Evolutionary conservation across 2,329 filamentous ascomycete genomes (phyloP), one percentile per base, ranked within the genome.

Genomic region (Paramyrothecium sp.): DNA sequence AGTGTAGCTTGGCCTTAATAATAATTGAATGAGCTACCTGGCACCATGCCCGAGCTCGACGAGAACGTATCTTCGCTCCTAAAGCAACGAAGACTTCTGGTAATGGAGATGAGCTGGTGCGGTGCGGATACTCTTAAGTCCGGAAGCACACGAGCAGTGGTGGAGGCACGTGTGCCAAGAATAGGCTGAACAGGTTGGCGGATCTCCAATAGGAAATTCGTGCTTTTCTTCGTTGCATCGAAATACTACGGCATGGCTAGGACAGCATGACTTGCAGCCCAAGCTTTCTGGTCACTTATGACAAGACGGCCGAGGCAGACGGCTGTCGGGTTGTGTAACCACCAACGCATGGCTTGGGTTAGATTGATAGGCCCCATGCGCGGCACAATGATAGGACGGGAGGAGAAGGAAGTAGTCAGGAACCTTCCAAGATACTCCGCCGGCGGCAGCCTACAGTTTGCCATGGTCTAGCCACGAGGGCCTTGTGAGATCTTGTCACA

Each of bases 391-490:
- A 12, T 38, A 54, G 33, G 49, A 52, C 48, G 51, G 44, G 56
- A 57, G 56, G 59, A 51, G 51, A 46, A 54, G 34, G 56, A 20
- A 54, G 33, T 16, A 26, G 26, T 53, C 48, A 51, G 21, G 54
- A 59, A 54, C 58, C 59, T 60, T 60, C 58, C 53, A 56, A 60
- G 54, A 57, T 62, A 50, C 63, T 61, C 58, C 57, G 26, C 17
- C 34, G 41, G 23, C 64, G 65, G 65, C 54, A 64, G 53, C 56
- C 61, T 53, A 62, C 65, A 67, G 59, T 10, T 47, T 52, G 63
- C 59, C 56, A 61, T 59, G 54, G 48, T 58, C 58, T 52, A 52
- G 33, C 57, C 58, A 65, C 62, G 62, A 61, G 65, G n/a, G 56
- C 54, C 57, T 63, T 58, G 63, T 65, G 61, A 63, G 64, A 54